Percentiles rank a stretch among this genome's conserved stretches.
phyloP scores from a whole-genome alignment of 2,329 filamentous ascomycete species.

The Botrytis aclada region DNA sequence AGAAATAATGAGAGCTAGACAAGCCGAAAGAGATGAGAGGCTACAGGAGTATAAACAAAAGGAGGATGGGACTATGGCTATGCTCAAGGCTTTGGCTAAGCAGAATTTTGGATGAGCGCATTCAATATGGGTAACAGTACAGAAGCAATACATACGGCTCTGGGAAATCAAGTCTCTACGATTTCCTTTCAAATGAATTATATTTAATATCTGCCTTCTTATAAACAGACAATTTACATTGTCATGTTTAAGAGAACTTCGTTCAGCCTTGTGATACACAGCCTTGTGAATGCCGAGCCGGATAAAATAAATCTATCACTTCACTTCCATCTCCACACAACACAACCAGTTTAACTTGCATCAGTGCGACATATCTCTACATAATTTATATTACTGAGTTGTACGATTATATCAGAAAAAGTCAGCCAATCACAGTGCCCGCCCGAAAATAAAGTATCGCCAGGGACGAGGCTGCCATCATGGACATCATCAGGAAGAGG shows the following conservation, averaged over 20 bases:
- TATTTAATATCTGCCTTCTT: background rate
- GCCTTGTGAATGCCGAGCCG: conserved; percentile 7
- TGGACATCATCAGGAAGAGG: conserved; percentile 14
- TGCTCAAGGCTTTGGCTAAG: conserved; percentile 74
- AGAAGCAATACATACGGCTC: background rate
- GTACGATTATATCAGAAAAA: background rate
- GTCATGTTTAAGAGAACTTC: background rate
- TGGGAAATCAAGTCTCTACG: background rate
- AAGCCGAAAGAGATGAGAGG: conserved; percentile 77
- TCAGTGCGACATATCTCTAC: background rate
- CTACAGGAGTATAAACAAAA: conserved; percentile 66
- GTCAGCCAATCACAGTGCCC: too few species aligned
- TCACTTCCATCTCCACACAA: background rate
- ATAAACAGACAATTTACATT: background rate
- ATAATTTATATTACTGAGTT: background rate
- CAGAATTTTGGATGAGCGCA: conserved; percentile 63
- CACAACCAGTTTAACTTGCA: background rate
- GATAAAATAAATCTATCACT: conserved; percentile 7
- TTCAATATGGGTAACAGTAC: background rate
- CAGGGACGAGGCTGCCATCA: background rate
- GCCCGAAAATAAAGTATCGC: background rate
- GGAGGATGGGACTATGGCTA: conserved; percentile 81
- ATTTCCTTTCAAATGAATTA: background rate
- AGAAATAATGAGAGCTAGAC: conserved; percentile 70
- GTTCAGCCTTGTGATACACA: conserved; percentile 4